phyloP scores from a whole-genome alignment of 768 basidiomycete genomes.

The Russula griseocarnosa region DNA sequence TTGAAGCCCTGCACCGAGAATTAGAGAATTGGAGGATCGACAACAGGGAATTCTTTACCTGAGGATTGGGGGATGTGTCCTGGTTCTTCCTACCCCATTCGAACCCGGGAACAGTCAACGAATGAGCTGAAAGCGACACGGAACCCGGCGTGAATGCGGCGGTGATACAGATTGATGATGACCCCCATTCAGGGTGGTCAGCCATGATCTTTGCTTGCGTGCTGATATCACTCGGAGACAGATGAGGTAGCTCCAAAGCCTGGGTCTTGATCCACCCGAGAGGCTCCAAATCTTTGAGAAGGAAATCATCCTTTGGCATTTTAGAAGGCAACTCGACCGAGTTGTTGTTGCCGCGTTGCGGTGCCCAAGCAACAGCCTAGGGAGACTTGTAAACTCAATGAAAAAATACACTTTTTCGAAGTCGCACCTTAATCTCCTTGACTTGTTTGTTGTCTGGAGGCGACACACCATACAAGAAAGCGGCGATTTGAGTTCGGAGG shows the following conservation, averaged over 20 bases:
- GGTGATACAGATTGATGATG: conserved; percentile 89
- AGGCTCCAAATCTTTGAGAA: conserved; percentile 92
- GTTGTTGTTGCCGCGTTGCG: conserved; percentile 94
- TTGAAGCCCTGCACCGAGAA: conserved; percentile 69
- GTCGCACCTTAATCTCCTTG: conserved; percentile 84
- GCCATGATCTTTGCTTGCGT: conserved; percentile 97
- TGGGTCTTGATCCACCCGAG: conserved; percentile 98
- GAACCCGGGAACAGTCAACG: conserved; percentile 85
- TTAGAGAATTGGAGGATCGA: conserved; percentile 14
- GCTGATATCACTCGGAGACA: conserved; percentile 89
- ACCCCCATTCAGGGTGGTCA: conserved; percentile 91
- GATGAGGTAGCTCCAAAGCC: conserved; percentile 83
- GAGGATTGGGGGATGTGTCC: conserved; percentile 79
- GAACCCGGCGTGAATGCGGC: conserved; percentile 98
- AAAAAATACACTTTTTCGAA: background rate
- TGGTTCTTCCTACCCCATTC: conserved; percentile 97
- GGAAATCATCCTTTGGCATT: conserved; percentile 90
- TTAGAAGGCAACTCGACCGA: conserved; percentile 86
- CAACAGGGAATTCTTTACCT: conserved; percentile 39
- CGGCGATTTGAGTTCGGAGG: conserved; percentile 93
- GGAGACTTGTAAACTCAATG: conserved; percentile 12
- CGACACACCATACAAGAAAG: conserved; percentile 87
- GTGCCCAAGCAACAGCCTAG: conserved; percentile 90
- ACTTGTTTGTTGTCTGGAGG: conserved; percentile 97
- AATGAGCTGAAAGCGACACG: conserved; percentile 91